These are phyloP conservation scores for Dactylellina drechsleri DNA, from an alignment of 2,329 filamentous ascomycete genomes.

Conservation along the genomic window DNA sequence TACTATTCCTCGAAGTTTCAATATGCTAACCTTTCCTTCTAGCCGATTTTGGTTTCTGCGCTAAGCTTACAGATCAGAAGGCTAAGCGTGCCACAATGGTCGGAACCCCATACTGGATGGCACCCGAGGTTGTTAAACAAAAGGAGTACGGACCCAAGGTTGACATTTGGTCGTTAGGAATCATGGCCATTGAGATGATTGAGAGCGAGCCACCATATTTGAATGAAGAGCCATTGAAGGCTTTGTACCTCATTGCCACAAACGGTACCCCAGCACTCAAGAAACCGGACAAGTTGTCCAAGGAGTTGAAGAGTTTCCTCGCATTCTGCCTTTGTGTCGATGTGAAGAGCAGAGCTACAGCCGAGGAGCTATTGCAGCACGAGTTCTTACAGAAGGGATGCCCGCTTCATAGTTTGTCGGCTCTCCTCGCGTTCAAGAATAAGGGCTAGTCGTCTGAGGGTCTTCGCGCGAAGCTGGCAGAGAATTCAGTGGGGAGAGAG, in stretches of 20 bases:
- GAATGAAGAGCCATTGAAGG: conserved; percentile 97
- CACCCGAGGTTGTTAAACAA: conserved; percentile 97
- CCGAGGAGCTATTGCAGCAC: conserved; percentile 86
- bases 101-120: conserved; percentile 99
- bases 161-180: conserved; percentile 97
- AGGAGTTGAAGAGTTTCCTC: conserved; percentile 96
- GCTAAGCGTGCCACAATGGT: conserved; percentile 99
- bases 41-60: conserved; percentile 99
- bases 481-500: not conserved
- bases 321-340: conserved; percentile 97
- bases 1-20: not conserved
- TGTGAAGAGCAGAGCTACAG: conserved; percentile 91
- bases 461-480: not conserved
- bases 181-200: conserved; percentile 99
- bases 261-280: conserved; percentile 96
- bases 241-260: conserved; percentile 95
- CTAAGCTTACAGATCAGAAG: conserved; percentile 95
- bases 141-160: conserved; percentile 99
- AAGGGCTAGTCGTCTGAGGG: conserved; percentile 44
- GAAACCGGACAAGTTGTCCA: conserved; percentile 97
- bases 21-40: conserved; percentile 49
- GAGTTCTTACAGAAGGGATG: conserved; percentile 96
- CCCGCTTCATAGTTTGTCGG: conserved; percentile 80
- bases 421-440: conserved; percentile 85
- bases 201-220: conserved; percentile 97